phyloP scores from a whole-genome alignment of 108 stramenopile species.

The Tribonema minus region DNA sequence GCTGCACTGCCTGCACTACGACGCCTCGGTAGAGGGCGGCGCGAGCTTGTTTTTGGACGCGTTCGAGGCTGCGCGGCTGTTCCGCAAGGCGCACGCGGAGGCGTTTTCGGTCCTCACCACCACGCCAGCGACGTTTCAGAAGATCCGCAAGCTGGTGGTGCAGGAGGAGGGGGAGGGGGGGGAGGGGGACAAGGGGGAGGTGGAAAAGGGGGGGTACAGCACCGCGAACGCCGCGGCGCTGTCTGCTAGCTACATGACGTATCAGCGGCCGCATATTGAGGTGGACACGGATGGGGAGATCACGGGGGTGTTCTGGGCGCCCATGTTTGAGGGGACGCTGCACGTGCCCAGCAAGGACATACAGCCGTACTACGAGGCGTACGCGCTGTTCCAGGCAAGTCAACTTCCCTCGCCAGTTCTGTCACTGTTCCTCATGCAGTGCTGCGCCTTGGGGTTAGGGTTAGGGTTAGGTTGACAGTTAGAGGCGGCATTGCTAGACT shows the following conservation, averaged over 20 bases:
- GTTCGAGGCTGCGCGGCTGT: conserved; percentile 11
- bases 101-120: conserved; percentile 3
- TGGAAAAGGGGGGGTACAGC: background rate
- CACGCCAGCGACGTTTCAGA: background rate
- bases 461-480: no score
- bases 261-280: background rate
- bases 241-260: background rate
- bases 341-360: background rate
- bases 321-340: conserved; percentile 23
- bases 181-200: background rate
- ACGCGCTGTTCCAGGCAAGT: conserved; percentile 19
- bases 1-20: conserved; percentile 35
- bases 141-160: background rate
- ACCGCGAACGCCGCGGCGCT: background rate
- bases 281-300: conserved; percentile 7
- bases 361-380: conserved; percentile 14
- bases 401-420: no score
- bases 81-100: background rate
- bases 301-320: conserved; percentile 4
- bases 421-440: no score
- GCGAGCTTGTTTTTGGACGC: conserved; percentile 10
- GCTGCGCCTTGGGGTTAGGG: no score
- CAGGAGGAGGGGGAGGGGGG: background rate
- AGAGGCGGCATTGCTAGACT: no score
- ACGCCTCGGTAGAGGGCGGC: conserved; percentile 1